phyloP scores from a whole-genome alignment of 2,329 filamentous ascomycete genomes.

The Cladosporium colombiae region DNA sequence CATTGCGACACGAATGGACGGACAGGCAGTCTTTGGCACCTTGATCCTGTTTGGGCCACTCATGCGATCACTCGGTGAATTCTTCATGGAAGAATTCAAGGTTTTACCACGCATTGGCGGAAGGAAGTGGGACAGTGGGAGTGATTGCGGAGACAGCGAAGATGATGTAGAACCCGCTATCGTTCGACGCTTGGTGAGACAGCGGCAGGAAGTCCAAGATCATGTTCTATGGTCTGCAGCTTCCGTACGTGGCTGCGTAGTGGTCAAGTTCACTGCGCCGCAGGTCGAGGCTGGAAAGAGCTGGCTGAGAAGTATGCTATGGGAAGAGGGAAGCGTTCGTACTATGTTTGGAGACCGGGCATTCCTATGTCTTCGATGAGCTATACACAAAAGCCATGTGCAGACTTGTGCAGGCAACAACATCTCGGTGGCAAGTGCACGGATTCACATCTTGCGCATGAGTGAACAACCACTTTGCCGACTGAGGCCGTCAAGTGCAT shows the following conservation, averaged over 20 bases:
- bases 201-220: slow-evolving; percentile 56
- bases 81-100: slow-evolving; percentile 78
- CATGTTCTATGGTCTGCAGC: slow-evolving; percentile 81
- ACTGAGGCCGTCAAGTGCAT: not conserved
- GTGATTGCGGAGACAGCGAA: slow-evolving; percentile 40
- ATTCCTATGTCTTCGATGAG: slow-evolving; percentile 65
- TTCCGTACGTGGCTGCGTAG: slow-evolving; percentile 75
- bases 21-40: slow-evolving; percentile 77
- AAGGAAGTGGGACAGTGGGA: slow-evolving; percentile 65
- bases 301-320: slow-evolving; percentile 77
- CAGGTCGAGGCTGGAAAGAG: slow-evolving; percentile 77
- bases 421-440: not conserved
- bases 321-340: slow-evolving; percentile 70
- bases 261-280: slow-evolving; percentile 86
- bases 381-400: not conserved
- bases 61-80: slow-evolving; percentile 65
- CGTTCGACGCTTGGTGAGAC: slow-evolving; percentile 45
- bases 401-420: not conserved
- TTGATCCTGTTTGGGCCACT: slow-evolving; percentile 76
- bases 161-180: slow-evolving; percentile 43
- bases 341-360: slow-evolving; percentile 77
- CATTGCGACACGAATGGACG: slow-evolving; percentile 64
- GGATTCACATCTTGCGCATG: not conserved
- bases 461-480: not conserved
- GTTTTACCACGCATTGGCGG: slow-evolving; percentile 78